Base-by-base conservation (phyloP, 805 yeast species). In the Ogataea polymorpha region DNA sequence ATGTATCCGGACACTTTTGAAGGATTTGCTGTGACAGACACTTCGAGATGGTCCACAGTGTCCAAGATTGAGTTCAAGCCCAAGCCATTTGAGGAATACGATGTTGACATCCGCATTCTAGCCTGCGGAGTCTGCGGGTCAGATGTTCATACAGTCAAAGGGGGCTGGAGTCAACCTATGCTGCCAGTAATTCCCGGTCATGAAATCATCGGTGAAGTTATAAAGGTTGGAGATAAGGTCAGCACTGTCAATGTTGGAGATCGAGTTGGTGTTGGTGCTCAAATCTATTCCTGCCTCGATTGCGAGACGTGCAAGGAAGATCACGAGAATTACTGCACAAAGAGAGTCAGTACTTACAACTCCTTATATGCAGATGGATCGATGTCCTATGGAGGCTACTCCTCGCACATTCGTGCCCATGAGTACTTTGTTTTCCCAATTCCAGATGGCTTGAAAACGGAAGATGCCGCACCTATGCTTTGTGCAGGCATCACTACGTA, bases 241-340 rank as follows among this genome's bases (percentile, higher is more conserved):
- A 59, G 61, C 9, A 67, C 46, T 39, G 71, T 63, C 66, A 75
- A 70, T 58, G 59, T 81, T 13, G 95, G 95, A 41, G 82, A 86
- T 5, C 29, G 87, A 48, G 93, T 84, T 18, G 95, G 91, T 39
- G 72, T 83, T 35, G 95, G 95, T 53, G 91, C 93, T 18, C 80
- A 77, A 54, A 67, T 73, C 16, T 66, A 64, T 42, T 68, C 85
- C 23, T 85, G 93, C 67, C 61, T 71, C 41, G 65, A 74, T n/a
- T 86, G 95, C 65, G 55, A 68, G 33, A 69, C 79, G 54, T 86
- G 89, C 70, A 58, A 68, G 17, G 48, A 55, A 26, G 71, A 68
- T 51, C 72, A 79, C 58, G 84, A 82, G 45, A 54, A 52, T 16
- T 66, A 68, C 51, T 68, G 73, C 46, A 61, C 66, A 1, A 47